These are phyloP conservation scores for Exophiala mesophila DNA, from an alignment of 2,329 filamentous ascomycete genomes.

Conservation along the genomic window DNA sequence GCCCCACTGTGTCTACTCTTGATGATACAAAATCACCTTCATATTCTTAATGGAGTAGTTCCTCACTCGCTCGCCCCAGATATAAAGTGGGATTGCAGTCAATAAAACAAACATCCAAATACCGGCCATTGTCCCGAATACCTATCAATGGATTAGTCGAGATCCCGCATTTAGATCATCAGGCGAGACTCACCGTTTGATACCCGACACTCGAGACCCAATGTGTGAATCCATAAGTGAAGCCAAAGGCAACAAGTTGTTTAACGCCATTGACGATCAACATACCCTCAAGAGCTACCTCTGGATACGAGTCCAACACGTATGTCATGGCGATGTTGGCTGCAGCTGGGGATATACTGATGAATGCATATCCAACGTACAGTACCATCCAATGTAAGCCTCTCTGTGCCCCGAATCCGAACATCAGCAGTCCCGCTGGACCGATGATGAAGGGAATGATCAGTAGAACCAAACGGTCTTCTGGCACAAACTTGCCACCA, in stretches of 20 bases:
- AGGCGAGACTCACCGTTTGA: conserved; percentile 2
- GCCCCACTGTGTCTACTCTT: no score
- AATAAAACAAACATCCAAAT: conserved; percentile 6
- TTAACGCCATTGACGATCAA: conserved; percentile 29
- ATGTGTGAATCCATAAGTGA: conserved; percentile 29
- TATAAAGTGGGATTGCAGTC: conserved; percentile 2
- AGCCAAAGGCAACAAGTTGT: conserved; percentile 28
- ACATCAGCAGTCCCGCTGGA: conserved; percentile 7
- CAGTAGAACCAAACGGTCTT: conserved; percentile 7
- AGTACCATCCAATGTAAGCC: conserved; percentile 7
- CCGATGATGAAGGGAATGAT: conserved; percentile 7
- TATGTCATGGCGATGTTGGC: conserved; percentile 12
- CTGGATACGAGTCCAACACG: conserved; percentile 8
- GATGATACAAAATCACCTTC: conserved; percentile 9
- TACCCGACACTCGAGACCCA: conserved; percentile 29
- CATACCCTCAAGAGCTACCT: conserved; percentile 8
- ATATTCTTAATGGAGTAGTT: neutral
- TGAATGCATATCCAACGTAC: conserved; percentile 9
- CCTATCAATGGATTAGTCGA: conserved; percentile 1
- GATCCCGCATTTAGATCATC: neutral
- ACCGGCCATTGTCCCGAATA: conserved; percentile 11
- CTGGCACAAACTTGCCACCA: conserved; percentile 7
- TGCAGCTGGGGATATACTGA: conserved; percentile 1
- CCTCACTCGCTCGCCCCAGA: conserved; percentile 5
- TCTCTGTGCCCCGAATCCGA: conserved; percentile 7